phyloP scores from a whole-genome alignment of 306 rosid genomes.

The Pterocarpus macrocarpus region DNA sequence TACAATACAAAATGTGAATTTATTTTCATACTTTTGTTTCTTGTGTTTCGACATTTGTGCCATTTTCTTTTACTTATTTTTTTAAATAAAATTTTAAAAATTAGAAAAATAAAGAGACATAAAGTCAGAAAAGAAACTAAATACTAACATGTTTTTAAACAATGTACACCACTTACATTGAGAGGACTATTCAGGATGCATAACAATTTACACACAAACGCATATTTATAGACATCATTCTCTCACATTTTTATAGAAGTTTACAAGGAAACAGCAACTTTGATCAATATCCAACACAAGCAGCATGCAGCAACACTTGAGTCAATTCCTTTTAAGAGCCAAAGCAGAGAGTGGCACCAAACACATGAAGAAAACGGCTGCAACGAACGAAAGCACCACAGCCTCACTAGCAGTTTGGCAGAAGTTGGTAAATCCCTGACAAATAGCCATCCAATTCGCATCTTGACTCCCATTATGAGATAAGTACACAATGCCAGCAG shows the following conservation, averaged over 20 bases:
- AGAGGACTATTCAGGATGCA: neutral
- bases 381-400: conserved; percentile 55
- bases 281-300: neutral
- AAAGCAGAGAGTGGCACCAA: conserved; percentile 53
- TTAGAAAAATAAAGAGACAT: too few species aligned
- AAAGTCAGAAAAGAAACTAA: too few species aligned
- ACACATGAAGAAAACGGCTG: conserved; percentile 38
- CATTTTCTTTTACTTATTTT: too few species aligned
- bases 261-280: neutral
- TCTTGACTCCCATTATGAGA: conserved; percentile 62
- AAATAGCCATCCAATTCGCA: conserved; percentile 63
- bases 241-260: neutral
- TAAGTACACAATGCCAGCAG: conserved; percentile 53
- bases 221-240: neutral
- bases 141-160: too few species aligned
- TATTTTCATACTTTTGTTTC: too few species aligned
- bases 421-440: conserved; percentile 50
- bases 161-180: too few species aligned
- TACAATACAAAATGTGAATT: too few species aligned
- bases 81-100: too few species aligned
- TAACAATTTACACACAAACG: neutral
- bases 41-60: too few species aligned
- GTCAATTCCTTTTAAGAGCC: conserved; percentile 49
- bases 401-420: conserved; percentile 54
- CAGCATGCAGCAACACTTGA: neutral